phyloP scores from a whole-genome alignment of 83 land plant species.

The Thuja plicata region DNA sequence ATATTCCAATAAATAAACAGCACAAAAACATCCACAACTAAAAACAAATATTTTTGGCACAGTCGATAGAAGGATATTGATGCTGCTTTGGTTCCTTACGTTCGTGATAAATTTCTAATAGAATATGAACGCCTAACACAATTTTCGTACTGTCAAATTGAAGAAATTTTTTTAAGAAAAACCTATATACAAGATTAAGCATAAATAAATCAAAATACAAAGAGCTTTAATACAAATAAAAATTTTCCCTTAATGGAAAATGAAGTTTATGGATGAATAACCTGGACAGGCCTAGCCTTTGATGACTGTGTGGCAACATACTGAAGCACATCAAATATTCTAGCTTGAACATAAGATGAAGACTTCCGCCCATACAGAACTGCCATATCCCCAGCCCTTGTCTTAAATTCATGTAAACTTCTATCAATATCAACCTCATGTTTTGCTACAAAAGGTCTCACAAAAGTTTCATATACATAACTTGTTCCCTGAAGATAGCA shows the following conservation, averaged over 20 bases:
- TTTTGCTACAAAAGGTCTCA: constrained; percentile 76
- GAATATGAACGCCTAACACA: background rate
- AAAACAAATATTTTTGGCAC: background rate
- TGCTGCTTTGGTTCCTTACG: background rate
- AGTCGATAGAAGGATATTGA: background rate
- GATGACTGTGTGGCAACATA: constrained; percentile 87
- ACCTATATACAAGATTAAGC: background rate
- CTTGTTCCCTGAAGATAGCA: constrained; percentile 72
- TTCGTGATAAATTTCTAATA: background rate
- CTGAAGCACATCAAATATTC: constrained; percentile 79
- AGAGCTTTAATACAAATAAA: background rate
- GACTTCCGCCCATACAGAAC: constrained; percentile 67
- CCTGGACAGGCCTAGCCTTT: constrained; percentile 54
- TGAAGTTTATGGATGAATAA: constrained; percentile 13
- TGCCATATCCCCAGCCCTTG: constrained; percentile 79
- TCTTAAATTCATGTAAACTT: constrained; percentile 73
- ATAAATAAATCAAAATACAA: background rate
- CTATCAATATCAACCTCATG: constrained; percentile 95
- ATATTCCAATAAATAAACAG: background rate
- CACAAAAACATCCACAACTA: background rate
- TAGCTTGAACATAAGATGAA: constrained; percentile 76
- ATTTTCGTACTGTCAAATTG: too few species aligned
- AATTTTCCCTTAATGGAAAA: background rate
- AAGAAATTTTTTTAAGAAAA: too few species aligned
- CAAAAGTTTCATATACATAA: constrained; percentile 84